A percentile compares a stretch with the other conserved stretches of the same genome.
Conservation (phyloP, 2,329 filamentous ascomycete genomes). For the Colletotrichum sp. region DNA sequence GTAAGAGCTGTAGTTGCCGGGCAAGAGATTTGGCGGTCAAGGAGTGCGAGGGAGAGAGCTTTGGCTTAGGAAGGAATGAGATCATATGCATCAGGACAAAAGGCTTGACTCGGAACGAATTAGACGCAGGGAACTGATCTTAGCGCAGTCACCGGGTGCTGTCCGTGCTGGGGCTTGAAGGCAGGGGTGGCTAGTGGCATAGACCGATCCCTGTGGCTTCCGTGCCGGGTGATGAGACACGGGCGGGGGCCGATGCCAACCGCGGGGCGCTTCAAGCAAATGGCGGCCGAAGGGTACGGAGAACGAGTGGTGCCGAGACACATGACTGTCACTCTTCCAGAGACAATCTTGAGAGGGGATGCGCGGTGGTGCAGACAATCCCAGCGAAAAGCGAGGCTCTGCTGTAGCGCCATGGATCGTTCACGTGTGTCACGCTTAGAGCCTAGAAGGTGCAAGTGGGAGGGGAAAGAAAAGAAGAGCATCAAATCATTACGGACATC, state of each 20-base stretch:
- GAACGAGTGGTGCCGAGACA: background rate
- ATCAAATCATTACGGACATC: slow-evolving; percentile 3
- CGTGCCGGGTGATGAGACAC: background rate
- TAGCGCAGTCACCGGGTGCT: background rate
- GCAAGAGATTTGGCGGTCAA: background rate
- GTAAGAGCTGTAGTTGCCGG: background rate
- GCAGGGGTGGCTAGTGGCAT: background rate
- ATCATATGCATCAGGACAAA: background rate
- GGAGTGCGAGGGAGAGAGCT: background rate
- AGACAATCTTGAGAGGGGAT: background rate
- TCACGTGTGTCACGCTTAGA: background rate
- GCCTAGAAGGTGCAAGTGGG: background rate
- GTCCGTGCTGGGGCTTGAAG: background rate
- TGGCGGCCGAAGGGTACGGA: background rate
- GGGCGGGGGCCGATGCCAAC: slow-evolving; percentile 9
- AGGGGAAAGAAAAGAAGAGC: background rate
- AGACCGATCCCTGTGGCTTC: background rate
- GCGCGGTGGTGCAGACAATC: background rate
- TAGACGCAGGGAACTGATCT: background rate
- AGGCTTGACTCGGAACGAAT: slow-evolving; percentile 1
- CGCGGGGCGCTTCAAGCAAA: background rate
- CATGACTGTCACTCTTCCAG: background rate
- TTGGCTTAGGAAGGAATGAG: background rate
- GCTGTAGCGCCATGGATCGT: background rate
- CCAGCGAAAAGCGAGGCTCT: background rate